phyloP scores from a whole-genome alignment of 805 yeast genomes.

The Schwanniomyces sp. region DNA sequence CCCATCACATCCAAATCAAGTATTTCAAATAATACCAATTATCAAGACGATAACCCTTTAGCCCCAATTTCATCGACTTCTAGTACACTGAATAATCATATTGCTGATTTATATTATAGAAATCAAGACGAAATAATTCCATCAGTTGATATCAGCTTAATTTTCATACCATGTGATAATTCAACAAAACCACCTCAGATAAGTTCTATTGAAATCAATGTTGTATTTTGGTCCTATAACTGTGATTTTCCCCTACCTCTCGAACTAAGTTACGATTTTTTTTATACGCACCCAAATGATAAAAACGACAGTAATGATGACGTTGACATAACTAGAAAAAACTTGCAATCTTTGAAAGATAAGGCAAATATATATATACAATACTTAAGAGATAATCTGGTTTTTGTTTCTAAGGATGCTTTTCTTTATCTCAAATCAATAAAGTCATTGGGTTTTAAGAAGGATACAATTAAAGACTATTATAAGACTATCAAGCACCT shows the following conservation, averaged over 20 bases:
- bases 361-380: constrained; percentile 30
- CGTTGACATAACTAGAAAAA: constrained; percentile 30
- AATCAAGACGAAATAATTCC: constrained; percentile 18
- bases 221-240: constrained; percentile 41
- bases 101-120: constrained; percentile 32
- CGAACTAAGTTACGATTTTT: constrained; percentile 40
- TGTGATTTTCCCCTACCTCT: constrained; percentile 43
- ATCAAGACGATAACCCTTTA: neutral
- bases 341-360: constrained; percentile 35
- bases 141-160: constrained; percentile 24
- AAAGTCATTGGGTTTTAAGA: constrained; percentile 36
- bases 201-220: constrained; percentile 30
- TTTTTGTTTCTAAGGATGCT: constrained; percentile 30
- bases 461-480: constrained; percentile 39
- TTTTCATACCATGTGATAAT: constrained; percentile 23
- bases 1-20: neutral
- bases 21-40: neutral
- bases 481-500: constrained; percentile 27
- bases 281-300: constrained; percentile 28
- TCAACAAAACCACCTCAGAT: constrained; percentile 32
- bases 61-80: constrained; percentile 4
- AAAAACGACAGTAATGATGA: constrained; percentile 22
- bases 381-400: constrained; percentile 34
- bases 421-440: constrained; percentile 38
- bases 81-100: constrained; percentile 11